Conservation (phyloP, 495 filamentous ascomycete species). For the Pseudomonodictys pantanalensis region DNA sequence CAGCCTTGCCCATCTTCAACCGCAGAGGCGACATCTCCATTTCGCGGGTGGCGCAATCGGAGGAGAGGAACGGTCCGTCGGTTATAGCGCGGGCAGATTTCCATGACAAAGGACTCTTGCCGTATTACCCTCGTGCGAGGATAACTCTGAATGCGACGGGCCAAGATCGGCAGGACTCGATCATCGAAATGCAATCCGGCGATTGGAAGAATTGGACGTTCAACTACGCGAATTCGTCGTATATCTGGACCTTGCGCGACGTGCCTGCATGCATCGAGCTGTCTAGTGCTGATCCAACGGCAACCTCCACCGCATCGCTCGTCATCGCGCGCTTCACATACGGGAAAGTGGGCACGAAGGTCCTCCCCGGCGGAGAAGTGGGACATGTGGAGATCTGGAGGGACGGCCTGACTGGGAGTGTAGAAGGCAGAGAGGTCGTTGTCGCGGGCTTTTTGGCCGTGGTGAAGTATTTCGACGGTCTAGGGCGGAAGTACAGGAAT, state of each 20-base stretch:
- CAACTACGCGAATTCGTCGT: background rate
- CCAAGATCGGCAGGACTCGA: background rate
- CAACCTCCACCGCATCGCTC: background rate
- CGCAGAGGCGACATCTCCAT: background rate
- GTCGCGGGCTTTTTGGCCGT: background rate
- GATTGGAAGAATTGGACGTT: background rate
- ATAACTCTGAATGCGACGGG: background rate
- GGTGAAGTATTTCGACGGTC: background rate
- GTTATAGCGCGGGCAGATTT: background rate
- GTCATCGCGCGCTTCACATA: background rate
- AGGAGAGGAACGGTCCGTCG: background rate
- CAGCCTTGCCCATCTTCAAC: background rate
- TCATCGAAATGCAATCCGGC: background rate
- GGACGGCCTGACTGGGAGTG: background rate
- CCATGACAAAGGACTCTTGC: background rate
- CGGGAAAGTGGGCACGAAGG: background rate
- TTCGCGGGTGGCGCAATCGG: background rate
- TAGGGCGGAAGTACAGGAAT: background rate
- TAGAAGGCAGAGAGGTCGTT: background rate
- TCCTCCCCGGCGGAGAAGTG: background rate
- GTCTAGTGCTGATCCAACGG: background rate
- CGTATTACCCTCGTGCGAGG: background rate
- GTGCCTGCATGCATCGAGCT: background rate
- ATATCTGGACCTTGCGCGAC: background rate
- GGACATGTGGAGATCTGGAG: background rate